These are phyloP conservation scores for Lolium multiflorum DNA, from an alignment of 176 grass and related monocot genomes.

Conservation along the genomic window DNA sequence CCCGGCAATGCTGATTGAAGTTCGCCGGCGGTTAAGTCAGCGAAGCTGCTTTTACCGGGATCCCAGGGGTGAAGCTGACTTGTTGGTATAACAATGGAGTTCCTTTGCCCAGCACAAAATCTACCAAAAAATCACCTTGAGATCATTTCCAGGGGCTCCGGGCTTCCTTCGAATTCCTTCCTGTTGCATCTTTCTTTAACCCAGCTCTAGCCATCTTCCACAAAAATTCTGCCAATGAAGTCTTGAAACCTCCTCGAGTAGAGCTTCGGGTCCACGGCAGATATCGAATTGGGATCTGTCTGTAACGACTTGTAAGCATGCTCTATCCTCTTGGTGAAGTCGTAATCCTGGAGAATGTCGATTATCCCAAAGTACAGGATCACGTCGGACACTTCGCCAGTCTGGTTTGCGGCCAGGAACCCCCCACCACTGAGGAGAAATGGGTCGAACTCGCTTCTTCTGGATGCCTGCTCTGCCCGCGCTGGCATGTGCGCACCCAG, in stretches of 20 bases:
- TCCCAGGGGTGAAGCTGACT: constrained; percentile 10
- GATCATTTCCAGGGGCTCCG: constrained; percentile 47
- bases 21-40: background rate
- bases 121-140: constrained; percentile 25
- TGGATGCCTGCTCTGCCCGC: constrained; percentile 71
- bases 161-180: constrained; percentile 17
- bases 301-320: constrained; percentile 90
- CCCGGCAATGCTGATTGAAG: background rate
- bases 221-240: constrained; percentile 88
- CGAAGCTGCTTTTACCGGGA: constrained; percentile 24
- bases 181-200: background rate
- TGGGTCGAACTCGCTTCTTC: constrained; percentile 64
- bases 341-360: constrained; percentile 87
- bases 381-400: constrained; percentile 63
- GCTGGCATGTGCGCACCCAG: constrained; percentile 90
- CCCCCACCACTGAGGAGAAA: constrained; percentile 61
- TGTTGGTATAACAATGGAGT: background rate
- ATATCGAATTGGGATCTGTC: constrained; percentile 89
- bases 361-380: constrained; percentile 97
- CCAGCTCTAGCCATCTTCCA: constrained; percentile 61
- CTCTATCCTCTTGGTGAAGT: constrained; percentile 73
- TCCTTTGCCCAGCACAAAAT: constrained; percentile 30
- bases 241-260: constrained; percentile 97
- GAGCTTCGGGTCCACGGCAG: constrained; percentile 86
- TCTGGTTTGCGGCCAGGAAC: constrained; percentile 61